Conservation (phyloP, 139 green algal genomes). For the Micractinium sp. region DNA sequence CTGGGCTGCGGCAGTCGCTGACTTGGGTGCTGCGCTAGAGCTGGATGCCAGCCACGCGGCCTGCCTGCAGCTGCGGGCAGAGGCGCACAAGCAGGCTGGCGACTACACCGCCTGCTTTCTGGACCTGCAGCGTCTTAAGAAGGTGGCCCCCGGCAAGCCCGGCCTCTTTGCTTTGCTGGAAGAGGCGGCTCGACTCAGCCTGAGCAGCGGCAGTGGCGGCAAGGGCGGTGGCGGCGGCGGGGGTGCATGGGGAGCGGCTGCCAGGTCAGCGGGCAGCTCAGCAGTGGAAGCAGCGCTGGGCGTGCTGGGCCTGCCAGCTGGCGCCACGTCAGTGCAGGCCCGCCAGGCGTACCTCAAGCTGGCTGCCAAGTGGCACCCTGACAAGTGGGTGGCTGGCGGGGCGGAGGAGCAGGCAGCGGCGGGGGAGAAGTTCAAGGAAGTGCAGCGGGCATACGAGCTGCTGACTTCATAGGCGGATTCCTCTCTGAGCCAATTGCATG, state of each 20-base stretch:
- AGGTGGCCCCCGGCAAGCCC: conserved; percentile 22
- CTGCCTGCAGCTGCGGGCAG: conserved; percentile 30
- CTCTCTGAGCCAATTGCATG: too few relatives aligned
- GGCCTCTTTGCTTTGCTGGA: conserved; percentile 49
- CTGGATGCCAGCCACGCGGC: conserved; percentile 20
- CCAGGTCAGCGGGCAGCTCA: neutral
- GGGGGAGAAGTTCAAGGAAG: conserved; percentile 43
- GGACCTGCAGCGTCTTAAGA: conserved; percentile 45
- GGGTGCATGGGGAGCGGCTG: neutral
- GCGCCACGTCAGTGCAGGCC: conserved; percentile 38
- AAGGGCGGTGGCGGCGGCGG: neutral
- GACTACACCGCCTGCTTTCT: conserved; percentile 46
- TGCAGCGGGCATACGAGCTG: conserved; percentile 45
- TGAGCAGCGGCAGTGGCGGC: neutral
- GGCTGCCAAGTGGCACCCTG: conserved; percentile 56
- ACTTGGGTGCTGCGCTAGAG: conserved; percentile 28
- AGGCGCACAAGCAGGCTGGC: conserved; percentile 34
- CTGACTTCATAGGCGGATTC: neutral
- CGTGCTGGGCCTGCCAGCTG: conserved; percentile 25
- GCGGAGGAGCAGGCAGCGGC: conserved; percentile 29
- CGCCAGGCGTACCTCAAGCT: conserved; percentile 59
- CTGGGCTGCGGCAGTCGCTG: conserved; percentile 24
- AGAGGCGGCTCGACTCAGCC: conserved; percentile 43
- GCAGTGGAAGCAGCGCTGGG: conserved; percentile 8
- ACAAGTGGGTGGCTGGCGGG: conserved; percentile 55